Conservation (phyloP, 306 rosid species). For the Glycine tomentella region DNA sequence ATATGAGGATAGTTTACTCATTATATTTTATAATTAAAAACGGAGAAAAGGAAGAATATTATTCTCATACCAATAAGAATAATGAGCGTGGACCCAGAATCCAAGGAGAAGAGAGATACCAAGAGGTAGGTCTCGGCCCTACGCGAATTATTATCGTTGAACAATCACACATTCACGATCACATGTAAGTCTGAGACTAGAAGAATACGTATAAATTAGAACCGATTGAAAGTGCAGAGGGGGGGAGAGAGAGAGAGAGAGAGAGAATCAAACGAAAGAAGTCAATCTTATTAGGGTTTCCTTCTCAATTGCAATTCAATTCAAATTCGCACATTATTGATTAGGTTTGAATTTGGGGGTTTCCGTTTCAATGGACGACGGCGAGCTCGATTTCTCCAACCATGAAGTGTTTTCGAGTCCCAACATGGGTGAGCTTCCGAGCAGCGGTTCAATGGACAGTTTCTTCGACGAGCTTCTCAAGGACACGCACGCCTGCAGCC, state of each 20-base stretch:
- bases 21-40: no score
- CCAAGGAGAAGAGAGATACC: no score
- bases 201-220: background rate
- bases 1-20: no score
- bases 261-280: background rate
- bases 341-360: slow-evolving; percentile 34
- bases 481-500: slow-evolving; percentile 89
- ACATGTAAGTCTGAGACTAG: no score
- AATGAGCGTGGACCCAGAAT: no score
- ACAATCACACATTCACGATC: no score
- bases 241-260: background rate
- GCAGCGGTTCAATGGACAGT: slow-evolving; percentile 84
- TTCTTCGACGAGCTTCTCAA: slow-evolving; percentile 81
- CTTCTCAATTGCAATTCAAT: no score
- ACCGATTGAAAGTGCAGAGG: background rate
- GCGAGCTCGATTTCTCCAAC: slow-evolving; percentile 83
- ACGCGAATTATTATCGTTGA: no score
- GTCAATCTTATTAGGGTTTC: slow-evolving; percentile 51
- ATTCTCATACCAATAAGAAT: no score
- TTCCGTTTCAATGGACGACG: slow-evolving; percentile 75
- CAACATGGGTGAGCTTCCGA: slow-evolving; percentile 71
- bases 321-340: background rate
- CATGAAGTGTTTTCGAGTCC: slow-evolving; percentile 74
- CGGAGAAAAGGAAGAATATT: no score
- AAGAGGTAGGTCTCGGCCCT: no score